Percentiles rank a stretch among this genome's conserved stretches.
Conservation (phyloP, 1,284 basidiomycete species). For the Boletus semigastroideus region DNA sequence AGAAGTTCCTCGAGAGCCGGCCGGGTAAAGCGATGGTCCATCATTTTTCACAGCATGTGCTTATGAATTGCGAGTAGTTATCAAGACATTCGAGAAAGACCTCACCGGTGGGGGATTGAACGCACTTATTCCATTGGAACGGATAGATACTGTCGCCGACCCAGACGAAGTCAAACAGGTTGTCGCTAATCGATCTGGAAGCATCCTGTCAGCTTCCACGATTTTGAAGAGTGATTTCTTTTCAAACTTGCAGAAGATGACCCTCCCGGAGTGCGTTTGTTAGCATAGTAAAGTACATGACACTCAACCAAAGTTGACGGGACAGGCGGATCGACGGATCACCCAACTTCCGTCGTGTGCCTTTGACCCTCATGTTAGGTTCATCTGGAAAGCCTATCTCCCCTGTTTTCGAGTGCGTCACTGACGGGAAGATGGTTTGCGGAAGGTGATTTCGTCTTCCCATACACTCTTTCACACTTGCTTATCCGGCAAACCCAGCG, state of each 20-base stretch:
- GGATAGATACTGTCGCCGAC: slow-evolving; percentile 78
- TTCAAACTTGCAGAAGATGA: slow-evolving; percentile 93
- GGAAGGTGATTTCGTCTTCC: slow-evolving; percentile 59
- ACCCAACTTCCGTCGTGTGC: slow-evolving; percentile 86
- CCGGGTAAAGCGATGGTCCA: slow-evolving; percentile 54
- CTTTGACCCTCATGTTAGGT: slow-evolving; percentile 56
- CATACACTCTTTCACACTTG: neutral
- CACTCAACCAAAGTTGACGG: slow-evolving; percentile 3
- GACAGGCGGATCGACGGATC: slow-evolving; percentile 86
- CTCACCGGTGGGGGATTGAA: slow-evolving; percentile 77
- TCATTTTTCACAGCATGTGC: neutral
- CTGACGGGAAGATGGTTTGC: slow-evolving; percentile 72
- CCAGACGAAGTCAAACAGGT: slow-evolving; percentile 87
- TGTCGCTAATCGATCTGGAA: slow-evolving; percentile 84
- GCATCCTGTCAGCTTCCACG: slow-evolving; percentile 87
- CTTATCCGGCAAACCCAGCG: slow-evolving; percentile 44
- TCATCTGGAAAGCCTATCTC: slow-evolving; percentile 36
- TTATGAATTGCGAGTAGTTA: slow-evolving; percentile 52
- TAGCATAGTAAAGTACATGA: neutral
- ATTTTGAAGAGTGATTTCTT: slow-evolving; percentile 99
- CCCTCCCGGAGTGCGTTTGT: slow-evolving; percentile 77
- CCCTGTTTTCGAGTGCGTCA: slow-evolving; percentile 36
- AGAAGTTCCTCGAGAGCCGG: slow-evolving; percentile 76
- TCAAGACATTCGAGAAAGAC: slow-evolving; percentile 95
- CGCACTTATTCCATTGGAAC: slow-evolving; percentile 83